Evolutionary conservation across 225 moss, liverwort and hornwort genomes (phyloP).

Genomic region (Physcomitrellopsis africana): DNA sequence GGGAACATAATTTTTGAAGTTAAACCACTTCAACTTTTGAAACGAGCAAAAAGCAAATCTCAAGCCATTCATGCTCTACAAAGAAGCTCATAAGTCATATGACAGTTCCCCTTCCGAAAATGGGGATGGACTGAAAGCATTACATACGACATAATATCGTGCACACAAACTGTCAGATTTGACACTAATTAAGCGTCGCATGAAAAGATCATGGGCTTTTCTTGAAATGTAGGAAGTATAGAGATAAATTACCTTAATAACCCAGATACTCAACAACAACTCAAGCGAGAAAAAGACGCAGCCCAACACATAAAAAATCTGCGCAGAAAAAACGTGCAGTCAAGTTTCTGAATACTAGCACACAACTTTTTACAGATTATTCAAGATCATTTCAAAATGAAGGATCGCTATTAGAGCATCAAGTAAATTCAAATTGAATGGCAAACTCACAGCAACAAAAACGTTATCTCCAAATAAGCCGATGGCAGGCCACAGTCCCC

Average conservation of each 20-base stretch:
- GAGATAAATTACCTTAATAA: background rate
- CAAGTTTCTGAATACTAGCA: too few species aligned
- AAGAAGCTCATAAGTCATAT: background rate
- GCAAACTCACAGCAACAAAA: conserved; percentile 61
- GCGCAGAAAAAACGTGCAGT: too few species aligned
- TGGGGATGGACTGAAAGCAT: background rate
- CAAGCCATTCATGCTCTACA: conserved; percentile 25
- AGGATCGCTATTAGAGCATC: background rate
- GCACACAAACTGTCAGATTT: background rate
- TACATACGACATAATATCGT: background rate
- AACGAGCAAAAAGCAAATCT: background rate
- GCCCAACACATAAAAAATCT: too few species aligned
- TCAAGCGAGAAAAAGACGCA: background rate
- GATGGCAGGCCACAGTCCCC: conserved; percentile 65
- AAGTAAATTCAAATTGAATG: background rate
- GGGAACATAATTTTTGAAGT: conserved; percentile 58
- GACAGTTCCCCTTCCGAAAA: background rate
- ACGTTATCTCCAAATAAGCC: conserved; percentile 49
- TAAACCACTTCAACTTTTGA: conserved; percentile 19
- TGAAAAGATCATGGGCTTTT: background rate
- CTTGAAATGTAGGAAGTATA: background rate
- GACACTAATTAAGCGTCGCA: conserved; percentile 6
- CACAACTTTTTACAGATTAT: too few species aligned
- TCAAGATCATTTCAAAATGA: too few species aligned
- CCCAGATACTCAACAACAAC: background rate